Base-by-base conservation (phyloP, 371 early-diverging fungal species). In the Massospora cicadina region DNA sequence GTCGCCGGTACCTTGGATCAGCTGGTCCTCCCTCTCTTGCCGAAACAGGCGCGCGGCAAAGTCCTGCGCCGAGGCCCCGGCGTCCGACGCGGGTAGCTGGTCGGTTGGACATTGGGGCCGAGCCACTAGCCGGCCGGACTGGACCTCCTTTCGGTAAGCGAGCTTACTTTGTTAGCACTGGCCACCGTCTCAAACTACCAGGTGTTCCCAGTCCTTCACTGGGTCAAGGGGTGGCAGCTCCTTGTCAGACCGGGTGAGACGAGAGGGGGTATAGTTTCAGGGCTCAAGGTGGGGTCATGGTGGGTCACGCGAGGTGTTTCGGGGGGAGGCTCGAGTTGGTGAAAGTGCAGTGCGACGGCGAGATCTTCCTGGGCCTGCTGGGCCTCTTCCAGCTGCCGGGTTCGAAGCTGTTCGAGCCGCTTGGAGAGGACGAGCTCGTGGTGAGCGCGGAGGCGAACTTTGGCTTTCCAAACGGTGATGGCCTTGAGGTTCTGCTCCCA, bases 401-500 rank as follows among this genome's bases (percentile, higher is more conserved):
- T 74, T 33, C 81, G 77, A 54, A 92, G 72, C 65, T 87, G 85
- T 55, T 86, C 80, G 32, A 88, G 67, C 2, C 92, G 81, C 28
- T 81, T 83, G 28, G 77, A 71, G 5, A 92, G 69, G 12, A 91
- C 75, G 26, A 76, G 76, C 58, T 81, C 77, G 71, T 92, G 92
- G 82, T 89, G 88, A 32, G 76, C 77, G 30, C 77, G 75, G 25
- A 89, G 71, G 63, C 25, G 26, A 63, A 73, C 79, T 68, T 87
- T 88, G 12, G 93, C 87, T 71, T 86, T 89, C 77, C 85, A 88
- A 0, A 93, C 88, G 2, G 81, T 78, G 58, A 93, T 67, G 33
- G 84, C 82, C 56, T 83, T 81, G 54, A 92, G 70, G 13, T 88
- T 71, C 0, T 85, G 83, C 63, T 93, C 95, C 96, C 96, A 96